A percentile compares a stretch with the other conserved stretches of the same genome.
Evolutionary conservation across 768 basidiomycete genomes (phyloP).

Genomic region (Pholiota molesta): DNA sequence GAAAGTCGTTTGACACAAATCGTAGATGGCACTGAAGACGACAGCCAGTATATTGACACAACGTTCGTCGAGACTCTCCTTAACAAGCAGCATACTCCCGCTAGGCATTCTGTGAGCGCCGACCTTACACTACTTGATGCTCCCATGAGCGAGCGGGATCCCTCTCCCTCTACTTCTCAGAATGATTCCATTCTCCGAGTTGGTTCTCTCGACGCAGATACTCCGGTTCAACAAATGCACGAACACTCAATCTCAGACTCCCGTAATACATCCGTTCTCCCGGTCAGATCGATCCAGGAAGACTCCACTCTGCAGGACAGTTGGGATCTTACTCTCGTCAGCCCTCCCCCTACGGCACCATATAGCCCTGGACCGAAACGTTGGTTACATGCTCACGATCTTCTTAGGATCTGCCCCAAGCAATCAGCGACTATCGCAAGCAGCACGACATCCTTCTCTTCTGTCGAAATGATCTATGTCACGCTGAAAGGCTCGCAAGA

Average conservation of each 20-base stretch:
- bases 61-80: not conserved
- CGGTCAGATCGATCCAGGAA: not conserved
- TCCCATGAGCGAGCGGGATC: not conserved
- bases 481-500: not conserved
- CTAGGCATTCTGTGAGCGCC: not conserved
- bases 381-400: conserved; percentile 18
- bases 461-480: conserved; percentile 6
- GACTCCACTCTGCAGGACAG: conserved; percentile 2
- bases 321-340: conserved; percentile 20
- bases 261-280: not conserved
- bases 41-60: not conserved
- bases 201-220: not conserved
- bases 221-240: not conserved
- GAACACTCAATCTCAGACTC: not conserved
- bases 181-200: not conserved
- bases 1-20: conserved; percentile 5
- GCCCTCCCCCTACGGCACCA: conserved; percentile 11
- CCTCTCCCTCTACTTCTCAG: not conserved
- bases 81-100: not conserved
- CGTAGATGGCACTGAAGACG: not conserved
- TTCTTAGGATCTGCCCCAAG: conserved; percentile 11
- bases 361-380: conserved; percentile 19
- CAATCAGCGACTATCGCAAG: not conserved
- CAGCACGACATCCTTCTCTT: conserved; percentile 1
- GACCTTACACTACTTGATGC: not conserved